Conservation (phyloP, 441 rosid genomes). For the Pelargonium fulgidum region DNA sequence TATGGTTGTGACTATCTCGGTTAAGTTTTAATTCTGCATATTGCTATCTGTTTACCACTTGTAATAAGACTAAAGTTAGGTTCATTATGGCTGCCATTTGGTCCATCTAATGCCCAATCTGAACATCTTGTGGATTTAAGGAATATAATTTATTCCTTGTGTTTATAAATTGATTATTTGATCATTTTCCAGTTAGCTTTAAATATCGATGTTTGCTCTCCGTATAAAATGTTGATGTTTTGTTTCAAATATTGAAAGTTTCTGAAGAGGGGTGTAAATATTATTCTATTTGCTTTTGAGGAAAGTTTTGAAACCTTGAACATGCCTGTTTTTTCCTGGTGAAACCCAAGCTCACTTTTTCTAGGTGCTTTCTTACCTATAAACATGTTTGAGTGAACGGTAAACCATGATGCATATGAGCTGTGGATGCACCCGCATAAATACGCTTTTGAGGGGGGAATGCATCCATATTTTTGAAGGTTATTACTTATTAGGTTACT, state of each 20-base stretch:
- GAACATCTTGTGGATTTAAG: not conserved
- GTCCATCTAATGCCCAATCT: not conserved
- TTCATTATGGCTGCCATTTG: not conserved
- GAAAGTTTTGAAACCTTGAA: constrained; percentile 4
- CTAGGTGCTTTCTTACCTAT: not conserved
- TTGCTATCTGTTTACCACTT: not conserved
- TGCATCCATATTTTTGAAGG: not conserved
- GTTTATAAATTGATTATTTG: not conserved
- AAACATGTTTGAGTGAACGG: not conserved
- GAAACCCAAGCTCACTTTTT: not conserved
- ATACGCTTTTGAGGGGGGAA: not conserved
- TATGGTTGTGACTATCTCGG: not conserved
- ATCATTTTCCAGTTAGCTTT: not conserved
- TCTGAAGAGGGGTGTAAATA: not conserved
- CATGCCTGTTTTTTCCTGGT: not conserved
- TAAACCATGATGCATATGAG: not conserved
- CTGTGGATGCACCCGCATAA: not conserved
- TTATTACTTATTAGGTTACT: not conserved
- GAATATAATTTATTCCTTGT: not conserved
- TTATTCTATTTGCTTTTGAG: not conserved
- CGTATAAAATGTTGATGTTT: not conserved
- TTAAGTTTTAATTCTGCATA: not conserved
- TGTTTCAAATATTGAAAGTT: not conserved
- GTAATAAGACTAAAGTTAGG: not conserved
- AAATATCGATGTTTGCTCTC: not conserved